These are phyloP conservation scores for Stenogyne calaminthoides DNA, from an alignment of 305 asterid species.

Conservation along the genomic window DNA sequence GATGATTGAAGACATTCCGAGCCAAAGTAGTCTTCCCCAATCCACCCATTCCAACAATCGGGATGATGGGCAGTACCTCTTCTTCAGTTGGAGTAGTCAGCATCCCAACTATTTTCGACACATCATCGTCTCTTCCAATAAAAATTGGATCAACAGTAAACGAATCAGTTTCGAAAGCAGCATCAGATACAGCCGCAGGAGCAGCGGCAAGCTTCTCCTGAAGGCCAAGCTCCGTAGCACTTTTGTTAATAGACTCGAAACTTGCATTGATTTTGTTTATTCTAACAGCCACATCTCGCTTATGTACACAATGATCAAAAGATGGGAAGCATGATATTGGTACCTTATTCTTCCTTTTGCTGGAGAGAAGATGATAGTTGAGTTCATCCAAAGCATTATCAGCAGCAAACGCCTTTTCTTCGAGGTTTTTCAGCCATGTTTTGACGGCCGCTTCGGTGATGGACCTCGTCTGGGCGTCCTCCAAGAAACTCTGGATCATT, in stretches of 20 bases:
- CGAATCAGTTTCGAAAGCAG: not conserved
- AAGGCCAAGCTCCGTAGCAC: conserved; percentile 24
- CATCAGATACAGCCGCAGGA: not conserved
- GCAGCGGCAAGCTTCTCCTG: not conserved
- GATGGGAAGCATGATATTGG: not conserved
- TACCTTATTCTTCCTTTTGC: not conserved
- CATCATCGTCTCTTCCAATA: no score
- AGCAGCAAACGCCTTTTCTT: not conserved
- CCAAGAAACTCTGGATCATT: not conserved
- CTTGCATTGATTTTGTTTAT: conserved; percentile 17
- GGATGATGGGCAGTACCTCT: no score
- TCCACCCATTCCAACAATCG: no score
- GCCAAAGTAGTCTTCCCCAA: no score
- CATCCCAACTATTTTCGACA: no score
- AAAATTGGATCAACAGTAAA: no score
- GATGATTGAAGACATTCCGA: no score
- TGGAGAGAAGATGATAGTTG: not conserved
- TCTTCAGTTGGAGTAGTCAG: no score
- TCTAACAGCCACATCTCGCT: conserved; percentile 10
- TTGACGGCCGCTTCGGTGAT: not conserved
- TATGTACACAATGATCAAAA: not conserved
- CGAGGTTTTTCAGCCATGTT: not conserved
- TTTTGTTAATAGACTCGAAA: conserved; percentile 12
- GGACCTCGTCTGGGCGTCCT: not conserved
- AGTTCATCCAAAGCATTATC: not conserved